These are phyloP conservation scores for Thermomucor indicae-seudaticae DNA, from an alignment of 371 early-diverging fungal species.

Conservation along the genomic window DNA sequence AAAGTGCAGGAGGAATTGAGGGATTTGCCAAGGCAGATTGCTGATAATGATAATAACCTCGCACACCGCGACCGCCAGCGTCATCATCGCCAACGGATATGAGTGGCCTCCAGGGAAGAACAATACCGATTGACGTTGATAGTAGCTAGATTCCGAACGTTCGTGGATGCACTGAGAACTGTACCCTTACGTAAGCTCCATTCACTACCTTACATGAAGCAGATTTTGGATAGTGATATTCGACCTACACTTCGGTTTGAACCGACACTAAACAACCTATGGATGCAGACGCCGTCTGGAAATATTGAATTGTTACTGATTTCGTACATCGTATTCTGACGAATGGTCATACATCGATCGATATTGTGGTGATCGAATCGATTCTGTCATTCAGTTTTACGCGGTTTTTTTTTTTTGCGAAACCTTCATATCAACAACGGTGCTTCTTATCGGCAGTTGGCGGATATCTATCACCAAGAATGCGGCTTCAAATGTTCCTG, in stretches of 20 bases:
- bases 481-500: conserved; percentile 65
- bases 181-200: conserved; percentile 66
- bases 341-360: conserved; percentile 77
- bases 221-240: conserved; percentile 68
- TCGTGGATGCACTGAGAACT: conserved; percentile 8
- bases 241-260: conserved; percentile 88
- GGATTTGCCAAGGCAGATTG: conserved; percentile 19
- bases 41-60: no score
- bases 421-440: conserved; percentile 72
- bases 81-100: conserved; percentile 4
- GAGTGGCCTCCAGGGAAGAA: background rate
- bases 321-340: conserved; percentile 62
- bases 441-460: conserved; percentile 60
- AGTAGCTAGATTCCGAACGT: conserved; percentile 16
- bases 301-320: conserved; percentile 71
- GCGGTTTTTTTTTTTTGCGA: conserved; percentile 70
- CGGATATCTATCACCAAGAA: conserved; percentile 65
- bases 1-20: conserved; percentile 21
- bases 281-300: conserved; percentile 11
- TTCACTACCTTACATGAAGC: conserved; percentile 69
- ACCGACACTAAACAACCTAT: conserved; percentile 35
- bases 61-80: background rate
- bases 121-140: conserved; percentile 7
- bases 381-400: conserved; percentile 77
- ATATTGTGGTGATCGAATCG: conserved; percentile 74